A percentile compares a stretch with the other conserved stretches of the same genome.
Evolutionary conservation across 257 asterid genomes (phyloP).

Genomic region (Forsythia viridissima): DNA sequence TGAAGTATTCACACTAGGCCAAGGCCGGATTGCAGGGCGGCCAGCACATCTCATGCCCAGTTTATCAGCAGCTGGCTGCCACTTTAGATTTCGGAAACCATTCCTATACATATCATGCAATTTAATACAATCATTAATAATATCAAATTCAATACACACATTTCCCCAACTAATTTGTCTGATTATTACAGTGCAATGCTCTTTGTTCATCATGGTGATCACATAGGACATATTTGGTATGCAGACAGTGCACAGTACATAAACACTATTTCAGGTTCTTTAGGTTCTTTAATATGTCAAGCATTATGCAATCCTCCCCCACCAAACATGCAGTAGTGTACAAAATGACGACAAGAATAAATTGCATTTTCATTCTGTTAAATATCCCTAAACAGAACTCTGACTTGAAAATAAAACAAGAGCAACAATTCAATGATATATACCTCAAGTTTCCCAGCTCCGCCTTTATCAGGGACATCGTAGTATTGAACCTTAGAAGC

Average conservation of each 20-base stretch:
- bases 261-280: too few relatives aligned
- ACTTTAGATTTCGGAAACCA: slow-evolving; percentile 42
- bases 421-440: neutral
- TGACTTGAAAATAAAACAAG: slow-evolving; percentile 2
- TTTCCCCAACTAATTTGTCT: too few relatives aligned
- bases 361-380: neutral
- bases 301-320: too few relatives aligned
- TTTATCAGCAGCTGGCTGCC: slow-evolving; percentile 50
- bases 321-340: neutral
- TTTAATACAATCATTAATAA: neutral
- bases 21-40: slow-evolving; percentile 54
- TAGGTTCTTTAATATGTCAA: too few relatives aligned
- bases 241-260: too few relatives aligned
- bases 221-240: too few relatives aligned
- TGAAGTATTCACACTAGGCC: slow-evolving; percentile 34
- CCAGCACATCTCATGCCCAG: slow-evolving; percentile 53
- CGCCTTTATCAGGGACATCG: slow-evolving; percentile 41
- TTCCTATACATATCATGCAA: slow-evolving; percentile 38
- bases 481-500: slow-evolving; percentile 43
- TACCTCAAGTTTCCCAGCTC: slow-evolving; percentile 54
- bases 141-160: too few relatives aligned
- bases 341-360: neutral
- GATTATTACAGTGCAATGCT: too few relatives aligned
- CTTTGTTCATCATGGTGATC: too few relatives aligned
- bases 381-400: too few relatives aligned